phyloP scores from a whole-genome alignment of 345 rosid species.

The Brassica rapa region DNA sequence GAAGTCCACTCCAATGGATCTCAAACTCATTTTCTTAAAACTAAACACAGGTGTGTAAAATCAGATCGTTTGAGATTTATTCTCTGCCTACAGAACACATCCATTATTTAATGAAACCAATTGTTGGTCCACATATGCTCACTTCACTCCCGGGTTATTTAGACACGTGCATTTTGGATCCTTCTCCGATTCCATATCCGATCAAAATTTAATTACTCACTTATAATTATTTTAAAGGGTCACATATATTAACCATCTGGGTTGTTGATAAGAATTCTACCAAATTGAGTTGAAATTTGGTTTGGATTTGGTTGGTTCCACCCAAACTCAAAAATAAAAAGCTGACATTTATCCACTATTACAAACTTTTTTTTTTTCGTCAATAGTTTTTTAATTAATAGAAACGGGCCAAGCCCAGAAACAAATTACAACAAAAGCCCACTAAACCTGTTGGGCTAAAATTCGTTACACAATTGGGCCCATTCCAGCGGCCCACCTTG shows the following conservation, averaged over 20 bases:
- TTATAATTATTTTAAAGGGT: too few species aligned
- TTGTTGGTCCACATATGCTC: constrained; percentile 11
- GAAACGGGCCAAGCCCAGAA: too few species aligned
- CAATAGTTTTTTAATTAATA: too few species aligned
- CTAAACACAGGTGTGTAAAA: neutral
- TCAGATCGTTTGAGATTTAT: constrained; percentile 22
- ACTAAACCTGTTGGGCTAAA: too few species aligned
- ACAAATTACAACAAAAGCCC: too few species aligned
- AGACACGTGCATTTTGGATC: neutral
- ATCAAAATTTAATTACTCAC: neutral
- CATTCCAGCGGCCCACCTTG: too few species aligned
- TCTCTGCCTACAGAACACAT: constrained; percentile 12
- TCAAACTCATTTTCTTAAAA: constrained; percentile 8
- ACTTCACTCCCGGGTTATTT: constrained; percentile 17
- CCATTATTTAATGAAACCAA: constrained; percentile 30
- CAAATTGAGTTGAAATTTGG: neutral
- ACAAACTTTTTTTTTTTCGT: neutral
- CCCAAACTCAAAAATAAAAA: too few species aligned
- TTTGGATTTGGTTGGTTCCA: too few species aligned
- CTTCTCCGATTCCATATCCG: neutral
- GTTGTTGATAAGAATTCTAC: too few species aligned
- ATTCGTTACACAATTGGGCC: too few species aligned
- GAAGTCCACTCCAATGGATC: constrained; percentile 29
- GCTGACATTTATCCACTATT: neutral
- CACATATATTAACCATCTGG: too few species aligned